phyloP scores from a whole-genome alignment of 139 green algal species.

The Chlorella sp. region DNA sequence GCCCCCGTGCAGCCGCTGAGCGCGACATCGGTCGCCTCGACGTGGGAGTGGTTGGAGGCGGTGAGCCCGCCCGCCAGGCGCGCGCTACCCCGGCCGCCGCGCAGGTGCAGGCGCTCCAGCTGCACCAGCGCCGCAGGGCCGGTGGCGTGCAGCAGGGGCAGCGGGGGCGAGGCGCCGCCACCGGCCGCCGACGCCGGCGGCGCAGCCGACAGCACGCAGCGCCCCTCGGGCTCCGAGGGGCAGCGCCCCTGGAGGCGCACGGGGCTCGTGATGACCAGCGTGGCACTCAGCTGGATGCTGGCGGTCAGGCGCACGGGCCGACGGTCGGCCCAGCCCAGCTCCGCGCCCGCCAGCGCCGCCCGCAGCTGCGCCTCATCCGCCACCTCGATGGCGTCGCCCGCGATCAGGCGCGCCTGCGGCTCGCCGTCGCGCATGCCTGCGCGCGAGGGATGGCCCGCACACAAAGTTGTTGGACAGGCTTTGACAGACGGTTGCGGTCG shows the following conservation, averaged over 20 bases:
- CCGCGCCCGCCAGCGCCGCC: constrained; percentile 5
- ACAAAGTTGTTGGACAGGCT: no score
- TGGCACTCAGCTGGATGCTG: constrained; percentile 15
- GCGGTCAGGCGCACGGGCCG: constrained; percentile 7
- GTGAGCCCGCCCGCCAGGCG: constrained; percentile 22
- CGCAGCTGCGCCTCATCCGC: constrained; percentile 23
- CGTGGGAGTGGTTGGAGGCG: constrained; percentile 19
- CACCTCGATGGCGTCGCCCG: not conserved
- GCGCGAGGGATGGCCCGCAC: no score
- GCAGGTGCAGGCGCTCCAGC: constrained; percentile 18
- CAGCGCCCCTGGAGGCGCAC: constrained; percentile 24
- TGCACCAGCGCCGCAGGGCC: constrained; percentile 29
- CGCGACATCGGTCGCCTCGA: constrained; percentile 1
- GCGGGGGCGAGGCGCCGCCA: no score
- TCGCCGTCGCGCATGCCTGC: no score
- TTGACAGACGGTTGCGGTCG: no score
- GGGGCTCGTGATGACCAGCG: constrained; percentile 5
- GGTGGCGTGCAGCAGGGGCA: constrained; percentile 26
- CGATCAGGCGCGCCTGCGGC: no score
- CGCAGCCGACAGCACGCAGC: constrained; percentile 6
- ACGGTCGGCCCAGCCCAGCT: constrained; percentile 18
- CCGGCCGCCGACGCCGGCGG: no score
- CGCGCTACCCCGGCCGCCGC: not conserved
- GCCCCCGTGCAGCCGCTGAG: constrained; percentile 4
- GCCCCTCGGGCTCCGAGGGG: not conserved